A percentile compares a stretch with the other conserved stretches of the same genome.
phyloP scores from a whole-genome alignment of 2,329 filamentous ascomycete species.

The Basipetospora chlamydospora region DNA sequence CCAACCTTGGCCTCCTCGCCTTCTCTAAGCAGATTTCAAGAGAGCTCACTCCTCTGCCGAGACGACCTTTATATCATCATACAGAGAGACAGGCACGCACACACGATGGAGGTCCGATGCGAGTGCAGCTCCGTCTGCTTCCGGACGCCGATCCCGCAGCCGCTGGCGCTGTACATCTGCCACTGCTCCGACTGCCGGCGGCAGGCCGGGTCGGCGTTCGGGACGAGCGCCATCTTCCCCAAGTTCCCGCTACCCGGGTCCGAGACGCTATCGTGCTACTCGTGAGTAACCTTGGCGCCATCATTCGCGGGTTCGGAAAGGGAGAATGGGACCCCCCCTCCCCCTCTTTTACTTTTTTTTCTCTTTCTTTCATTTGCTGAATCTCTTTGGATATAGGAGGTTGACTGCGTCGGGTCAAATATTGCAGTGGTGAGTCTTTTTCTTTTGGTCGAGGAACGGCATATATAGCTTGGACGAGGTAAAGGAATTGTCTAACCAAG shows the following conservation, averaged over 20 bases:
- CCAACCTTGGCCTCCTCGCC: too few relatives aligned
- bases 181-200: constrained; percentile 53
- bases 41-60: too few relatives aligned
- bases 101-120: constrained; percentile 42
- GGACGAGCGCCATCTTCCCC: constrained; percentile 55
- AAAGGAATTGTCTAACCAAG: too few relatives aligned
- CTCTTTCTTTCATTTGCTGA: neutral
- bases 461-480: too few relatives aligned
- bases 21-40: too few relatives aligned
- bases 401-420: constrained; percentile 40
- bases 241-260: constrained; percentile 41
- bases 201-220: constrained; percentile 53
- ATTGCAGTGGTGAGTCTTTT: constrained; percentile 36
- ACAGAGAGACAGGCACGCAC: too few relatives aligned
- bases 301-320: too few relatives aligned
- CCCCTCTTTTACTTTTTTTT: too few relatives aligned
- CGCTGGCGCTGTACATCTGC: constrained; percentile 55
- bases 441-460: neutral
- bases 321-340: too few relatives aligned
- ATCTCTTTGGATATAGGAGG: constrained; percentile 24
- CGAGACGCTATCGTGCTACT: constrained; percentile 37
- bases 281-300: constrained; percentile 24
- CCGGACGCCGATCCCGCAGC: constrained; percentile 42
- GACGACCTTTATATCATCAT: too few relatives aligned
- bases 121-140: constrained; percentile 52